A percentile compares a stretch with the other conserved stretches of the same genome.
These are phyloP conservation scores for Aspergillus candidus DNA, from an alignment of 2,329 filamentous ascomycete species.

Conservation along the genomic window DNA sequence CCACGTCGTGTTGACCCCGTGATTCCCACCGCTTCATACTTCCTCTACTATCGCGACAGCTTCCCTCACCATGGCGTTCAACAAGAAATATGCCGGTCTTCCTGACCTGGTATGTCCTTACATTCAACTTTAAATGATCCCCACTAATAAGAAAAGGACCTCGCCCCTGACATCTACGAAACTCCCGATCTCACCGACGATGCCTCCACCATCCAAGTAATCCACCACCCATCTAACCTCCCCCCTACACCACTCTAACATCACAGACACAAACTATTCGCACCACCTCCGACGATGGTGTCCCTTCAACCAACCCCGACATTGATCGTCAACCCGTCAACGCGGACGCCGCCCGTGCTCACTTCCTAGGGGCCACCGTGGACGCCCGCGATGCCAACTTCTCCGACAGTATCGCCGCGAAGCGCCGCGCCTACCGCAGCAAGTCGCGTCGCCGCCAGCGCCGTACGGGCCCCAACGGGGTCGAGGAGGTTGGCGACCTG, in stretches of 20 bases:
- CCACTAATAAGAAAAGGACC: constrained; percentile 55
- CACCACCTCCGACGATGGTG: constrained; percentile 56
- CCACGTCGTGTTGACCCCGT: neutral
- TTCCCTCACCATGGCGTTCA: constrained; percentile 57
- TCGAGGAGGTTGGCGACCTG: constrained; percentile 64
- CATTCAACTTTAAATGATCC: neutral
- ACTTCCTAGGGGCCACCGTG: constrained; percentile 69
- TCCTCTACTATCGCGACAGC: constrained; percentile 10
- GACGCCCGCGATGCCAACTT: constrained; percentile 78
- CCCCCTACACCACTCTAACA: constrained; percentile 40
- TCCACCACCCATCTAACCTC: constrained; percentile 17
- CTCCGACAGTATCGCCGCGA: constrained; percentile 77
- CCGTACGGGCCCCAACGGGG: constrained; percentile 40
- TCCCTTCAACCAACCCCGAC: constrained; percentile 46
- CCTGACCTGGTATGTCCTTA: constrained; percentile 62
- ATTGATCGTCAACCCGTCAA: constrained; percentile 73
- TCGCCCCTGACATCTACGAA: constrained; percentile 91
- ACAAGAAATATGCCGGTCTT: constrained; percentile 74
- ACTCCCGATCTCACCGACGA: constrained; percentile 90
- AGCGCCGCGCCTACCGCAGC: constrained; percentile 76
- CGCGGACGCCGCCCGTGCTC: constrained; percentile 69
- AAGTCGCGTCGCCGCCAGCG: constrained; percentile 55
- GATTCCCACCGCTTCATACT: neutral
- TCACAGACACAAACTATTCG: constrained; percentile 46
- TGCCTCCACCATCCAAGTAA: constrained; percentile 74